phyloP scores from a whole-genome alignment of 768 basidiomycete species.

The Trametes gibbosa region DNA sequence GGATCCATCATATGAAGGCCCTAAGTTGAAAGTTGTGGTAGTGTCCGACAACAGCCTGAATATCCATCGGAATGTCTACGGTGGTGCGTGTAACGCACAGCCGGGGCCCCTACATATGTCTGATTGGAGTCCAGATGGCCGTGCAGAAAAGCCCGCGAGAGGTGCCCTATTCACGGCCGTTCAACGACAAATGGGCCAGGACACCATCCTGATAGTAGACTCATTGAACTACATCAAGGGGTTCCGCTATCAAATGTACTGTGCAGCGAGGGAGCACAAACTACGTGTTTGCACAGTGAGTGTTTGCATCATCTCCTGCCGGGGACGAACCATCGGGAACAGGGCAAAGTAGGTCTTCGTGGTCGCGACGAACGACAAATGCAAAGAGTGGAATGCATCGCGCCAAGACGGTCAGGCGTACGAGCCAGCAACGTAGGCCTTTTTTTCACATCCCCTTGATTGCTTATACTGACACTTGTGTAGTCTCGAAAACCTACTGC shows the following conservation, averaged over 20 bases:
- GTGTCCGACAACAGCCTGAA: constrained; percentile 76
- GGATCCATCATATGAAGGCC: constrained; percentile 52
- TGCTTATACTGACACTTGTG: neutral
- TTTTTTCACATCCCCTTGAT: constrained; percentile 2
- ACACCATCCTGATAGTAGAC: constrained; percentile 86
- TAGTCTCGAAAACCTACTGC: constrained; percentile 83
- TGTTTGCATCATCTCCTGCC: constrained; percentile 13
- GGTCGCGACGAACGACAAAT: constrained; percentile 71
- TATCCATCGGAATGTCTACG: constrained; percentile 64
- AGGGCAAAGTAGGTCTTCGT: constrained; percentile 59
- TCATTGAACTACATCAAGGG: constrained; percentile 98
- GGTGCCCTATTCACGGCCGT: constrained; percentile 80
- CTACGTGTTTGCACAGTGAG: constrained; percentile 84
- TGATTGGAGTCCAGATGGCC: constrained; percentile 50
- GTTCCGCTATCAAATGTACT: constrained; percentile 97
- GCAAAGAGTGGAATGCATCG: constrained; percentile 69
- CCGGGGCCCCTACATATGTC: neutral
- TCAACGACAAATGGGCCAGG: constrained; percentile 65
- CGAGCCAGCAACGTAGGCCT: constrained; percentile 62
- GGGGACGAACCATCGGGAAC: constrained; percentile 7
- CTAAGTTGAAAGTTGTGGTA: constrained; percentile 42
- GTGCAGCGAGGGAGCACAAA: constrained; percentile 86
- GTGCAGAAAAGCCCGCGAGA: constrained; percentile 85
- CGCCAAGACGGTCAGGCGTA: constrained; percentile 55
- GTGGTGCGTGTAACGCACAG: constrained; percentile 48